Evolutionary conservation across 2,329 filamentous ascomycete genomes (phyloP), one percentile per base, ranked within the genome.

Genomic region (Pseudofabraea citricarpa): DNA sequence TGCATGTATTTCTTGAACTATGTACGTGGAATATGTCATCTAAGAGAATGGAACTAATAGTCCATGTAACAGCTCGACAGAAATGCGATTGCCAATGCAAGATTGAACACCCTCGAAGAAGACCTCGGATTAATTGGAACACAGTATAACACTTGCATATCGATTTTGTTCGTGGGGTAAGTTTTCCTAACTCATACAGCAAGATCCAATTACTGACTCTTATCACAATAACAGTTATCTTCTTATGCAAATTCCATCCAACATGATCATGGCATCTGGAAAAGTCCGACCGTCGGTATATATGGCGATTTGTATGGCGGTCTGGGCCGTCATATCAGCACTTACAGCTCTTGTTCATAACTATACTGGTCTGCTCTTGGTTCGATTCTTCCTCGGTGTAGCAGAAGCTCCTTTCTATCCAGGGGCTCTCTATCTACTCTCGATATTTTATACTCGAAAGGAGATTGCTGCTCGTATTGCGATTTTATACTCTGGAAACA

Each of bases 331-430:
- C 9, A 72, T 75, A 0, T 69, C 73, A 0, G 75, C 72, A 2
- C 47, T 72, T 31, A 60, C 57, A 39, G 73, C 73, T 0, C 60
- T 77, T 10, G 70, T 74, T 3, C 63, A 72, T 2, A 69, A 72
- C 27, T 61, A 70, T 8, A 51, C 66, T 0, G 73, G 73, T 0
- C 75, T 77, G 52, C 64, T 75, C 18, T 63, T 65, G 2, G 68
- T 68, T 8, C 64, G 73, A 1, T 75, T 76, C 56, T 75, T 76
- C 49, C 64, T 77, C 1, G 74, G 74, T 19, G 68, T 76, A 1
- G 59, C 72, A 0, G 72, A 77, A 48, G 68, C 68, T 15, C 43
- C 47, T 12, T 73, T 71, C 52, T 67, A 70, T 26, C 70, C 71
- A 1, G 72, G 72, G n/a, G 67, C 66, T 0, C 56, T 72, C 3